Percentiles rank a stretch among this genome's conserved stretches.
phyloP scores from a whole-genome alignment of 331 rosid genomes.

The Cydonia oblonga region DNA sequence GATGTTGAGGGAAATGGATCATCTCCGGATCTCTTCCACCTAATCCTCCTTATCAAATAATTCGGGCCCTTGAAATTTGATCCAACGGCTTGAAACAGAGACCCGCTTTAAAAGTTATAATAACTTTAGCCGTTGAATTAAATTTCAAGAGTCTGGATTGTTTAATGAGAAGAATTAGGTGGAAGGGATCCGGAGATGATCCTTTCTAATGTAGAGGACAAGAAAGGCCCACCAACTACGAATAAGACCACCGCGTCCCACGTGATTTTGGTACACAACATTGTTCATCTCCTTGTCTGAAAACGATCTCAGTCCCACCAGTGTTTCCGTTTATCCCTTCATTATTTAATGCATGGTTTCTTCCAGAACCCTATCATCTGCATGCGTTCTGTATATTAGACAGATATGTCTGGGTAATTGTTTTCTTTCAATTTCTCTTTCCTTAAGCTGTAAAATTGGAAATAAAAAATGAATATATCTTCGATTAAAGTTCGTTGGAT shows the following conservation, averaged over 20 bases:
- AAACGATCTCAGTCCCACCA: slow-evolving; percentile 32
- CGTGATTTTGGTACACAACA: slow-evolving; percentile 32
- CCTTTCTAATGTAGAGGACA: slow-evolving; percentile 25
- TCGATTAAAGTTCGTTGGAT: not conserved
- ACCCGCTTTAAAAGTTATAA: no score
- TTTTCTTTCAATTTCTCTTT: not conserved
- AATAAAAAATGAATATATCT: no score
- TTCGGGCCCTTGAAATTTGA: no score
- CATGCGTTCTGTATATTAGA: not conserved
- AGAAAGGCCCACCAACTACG: slow-evolving; percentile 34
- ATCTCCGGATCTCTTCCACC: no score
- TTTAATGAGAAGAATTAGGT: no score
- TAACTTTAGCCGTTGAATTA: no score
- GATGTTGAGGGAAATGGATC: no score
- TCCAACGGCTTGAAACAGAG: no score
- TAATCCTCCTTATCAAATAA: no score
- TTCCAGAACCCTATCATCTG: slow-evolving; percentile 13
- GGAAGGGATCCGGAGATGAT: no score
- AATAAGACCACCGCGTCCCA: slow-evolving; percentile 23
- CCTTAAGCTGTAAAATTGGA: not conserved
- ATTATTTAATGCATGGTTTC: slow-evolving; percentile 26
- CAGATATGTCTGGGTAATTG: not conserved
- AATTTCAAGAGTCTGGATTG: no score
- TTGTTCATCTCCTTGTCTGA: slow-evolving; percentile 36
- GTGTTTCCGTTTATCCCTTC: slow-evolving; percentile 43